These are phyloP conservation scores for Purshia tridentata DNA, from an alignment of 306 rosid genomes.

Conservation along the genomic window DNA sequence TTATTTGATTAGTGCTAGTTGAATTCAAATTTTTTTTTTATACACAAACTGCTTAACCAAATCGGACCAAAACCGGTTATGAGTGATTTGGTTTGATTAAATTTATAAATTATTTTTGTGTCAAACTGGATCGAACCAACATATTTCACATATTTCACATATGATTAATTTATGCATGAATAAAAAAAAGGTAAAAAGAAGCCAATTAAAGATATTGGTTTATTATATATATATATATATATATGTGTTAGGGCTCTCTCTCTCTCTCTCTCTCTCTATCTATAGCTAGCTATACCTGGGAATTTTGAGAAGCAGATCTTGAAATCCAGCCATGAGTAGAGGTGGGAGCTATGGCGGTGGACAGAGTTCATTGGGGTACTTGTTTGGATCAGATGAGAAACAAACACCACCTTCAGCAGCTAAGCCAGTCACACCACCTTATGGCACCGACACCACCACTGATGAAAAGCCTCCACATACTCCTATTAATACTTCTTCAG, in stretches of 20 bases:
- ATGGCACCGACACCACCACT: conserved; percentile 41
- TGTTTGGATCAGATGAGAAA: conserved; percentile 60
- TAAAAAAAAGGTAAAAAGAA: too few relatives aligned
- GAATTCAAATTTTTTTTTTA: too few relatives aligned
- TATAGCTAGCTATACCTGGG: not conserved
- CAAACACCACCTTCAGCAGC: conserved; percentile 39
- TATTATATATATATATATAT: not conserved
- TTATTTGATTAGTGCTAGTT: too few relatives aligned
- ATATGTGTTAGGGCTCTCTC: conserved; percentile 29
- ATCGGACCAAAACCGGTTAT: too few relatives aligned
- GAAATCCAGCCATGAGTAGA: conserved; percentile 50
- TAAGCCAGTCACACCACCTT: conserved; percentile 46
- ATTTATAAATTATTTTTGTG: too few relatives aligned
- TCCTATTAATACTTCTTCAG: conserved; percentile 27
- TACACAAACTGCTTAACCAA: too few relatives aligned
- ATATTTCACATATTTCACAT: too few relatives aligned
- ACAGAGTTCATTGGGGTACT: conserved; percentile 68
- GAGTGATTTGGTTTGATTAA: too few relatives aligned
- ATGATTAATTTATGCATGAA: too few relatives aligned
- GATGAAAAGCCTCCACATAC: conserved; percentile 27
- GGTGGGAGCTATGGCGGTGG: conserved; percentile 75
- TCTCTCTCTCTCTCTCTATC: not conserved
- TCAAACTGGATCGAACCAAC: too few relatives aligned
- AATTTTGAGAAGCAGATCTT: not conserved
- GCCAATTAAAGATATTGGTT: too few relatives aligned